Evolutionary conservation across 2,329 filamentous ascomycete species (phyloP).

Genomic region (Colletotrichum filicis): DNA sequence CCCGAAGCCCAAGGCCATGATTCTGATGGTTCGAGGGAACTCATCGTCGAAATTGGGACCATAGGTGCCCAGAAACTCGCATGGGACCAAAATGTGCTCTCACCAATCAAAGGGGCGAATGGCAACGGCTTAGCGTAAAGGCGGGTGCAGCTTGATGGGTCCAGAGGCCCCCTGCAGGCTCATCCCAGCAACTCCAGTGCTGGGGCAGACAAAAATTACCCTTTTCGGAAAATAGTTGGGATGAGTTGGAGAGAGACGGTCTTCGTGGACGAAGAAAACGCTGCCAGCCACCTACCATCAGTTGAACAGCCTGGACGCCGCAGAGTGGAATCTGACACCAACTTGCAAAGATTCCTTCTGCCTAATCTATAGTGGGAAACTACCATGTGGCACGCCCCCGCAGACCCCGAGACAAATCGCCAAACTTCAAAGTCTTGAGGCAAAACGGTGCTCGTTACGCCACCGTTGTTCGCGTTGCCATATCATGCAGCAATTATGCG

Average conservation of each 20-base stretch:
- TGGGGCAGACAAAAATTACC: constrained; percentile 17
- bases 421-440: not conserved
- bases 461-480: not conserved
- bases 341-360: constrained; percentile 27
- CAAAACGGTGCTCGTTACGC: not conserved
- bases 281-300: not conserved
- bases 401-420: not conserved
- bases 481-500: not conserved
- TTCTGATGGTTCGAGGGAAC: not conserved
- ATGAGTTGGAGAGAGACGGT: not conserved
- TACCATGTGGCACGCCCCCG: not conserved
- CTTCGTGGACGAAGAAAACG: not conserved
- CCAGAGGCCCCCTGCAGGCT: constrained; percentile 1
- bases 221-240: constrained; percentile 28
- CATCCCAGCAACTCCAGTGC: constrained; percentile 1
- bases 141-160: constrained; percentile 2
- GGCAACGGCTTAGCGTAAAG: constrained; percentile 15
- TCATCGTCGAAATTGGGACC: not conserved
- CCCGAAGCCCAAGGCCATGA: not conserved
- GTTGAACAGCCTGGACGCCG: not conserved
- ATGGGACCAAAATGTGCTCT: constrained; percentile 1
- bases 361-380: constrained; percentile 11
- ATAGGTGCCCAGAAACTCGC: not conserved
- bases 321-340: not conserved
- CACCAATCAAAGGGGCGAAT: constrained; percentile 20